Evolutionary conservation across 805 yeast genomes (phyloP).

Genomic region (Candida namnaoensis): DNA sequence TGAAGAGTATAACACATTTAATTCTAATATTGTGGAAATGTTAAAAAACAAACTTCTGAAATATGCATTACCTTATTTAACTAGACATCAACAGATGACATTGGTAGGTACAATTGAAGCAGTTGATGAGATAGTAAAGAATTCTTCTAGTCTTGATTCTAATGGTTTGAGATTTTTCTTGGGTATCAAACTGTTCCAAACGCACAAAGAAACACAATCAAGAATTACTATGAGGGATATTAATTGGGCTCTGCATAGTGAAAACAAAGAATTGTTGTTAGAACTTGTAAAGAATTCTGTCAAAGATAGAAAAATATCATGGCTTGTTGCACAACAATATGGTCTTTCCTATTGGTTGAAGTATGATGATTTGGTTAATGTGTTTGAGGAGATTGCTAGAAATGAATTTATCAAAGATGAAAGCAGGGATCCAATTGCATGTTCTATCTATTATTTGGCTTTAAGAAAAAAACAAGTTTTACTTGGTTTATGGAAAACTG

Average conservation of each 20-base stretch:
- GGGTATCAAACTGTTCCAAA: conserved; percentile 60
- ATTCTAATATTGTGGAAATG: conserved; percentile 31
- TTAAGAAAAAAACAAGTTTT: conserved; percentile 69
- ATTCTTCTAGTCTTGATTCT: conserved; percentile 21
- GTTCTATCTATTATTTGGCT: conserved; percentile 73
- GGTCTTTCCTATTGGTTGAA: conserved; percentile 71
- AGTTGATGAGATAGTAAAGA: conserved; percentile 42
- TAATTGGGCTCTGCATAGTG: conserved; percentile 82
- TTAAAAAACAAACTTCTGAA: conserved; percentile 54
- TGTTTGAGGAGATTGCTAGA: conserved; percentile 64
- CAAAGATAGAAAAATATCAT: conserved; percentile 35
- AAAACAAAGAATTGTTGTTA: conserved; percentile 60
- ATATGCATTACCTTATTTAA: conserved; percentile 65
- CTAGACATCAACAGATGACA: conserved; percentile 89
- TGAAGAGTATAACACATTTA: conserved; percentile 33
- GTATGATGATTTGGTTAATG: conserved; percentile 32
- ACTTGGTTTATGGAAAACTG: conserved; percentile 76
- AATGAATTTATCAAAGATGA: conserved; percentile 53
- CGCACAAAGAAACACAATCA: conserved; percentile 40
- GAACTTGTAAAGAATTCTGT: conserved; percentile 36
- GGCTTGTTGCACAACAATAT: conserved; percentile 51
- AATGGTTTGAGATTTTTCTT: conserved; percentile 67
- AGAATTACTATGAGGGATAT: conserved; percentile 71
- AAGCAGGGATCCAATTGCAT: conserved; percentile 61
- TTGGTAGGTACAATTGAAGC: conserved; percentile 63